phyloP scores from a whole-genome alignment of 129 eudicot species.

The Solidago caesia region DNA sequence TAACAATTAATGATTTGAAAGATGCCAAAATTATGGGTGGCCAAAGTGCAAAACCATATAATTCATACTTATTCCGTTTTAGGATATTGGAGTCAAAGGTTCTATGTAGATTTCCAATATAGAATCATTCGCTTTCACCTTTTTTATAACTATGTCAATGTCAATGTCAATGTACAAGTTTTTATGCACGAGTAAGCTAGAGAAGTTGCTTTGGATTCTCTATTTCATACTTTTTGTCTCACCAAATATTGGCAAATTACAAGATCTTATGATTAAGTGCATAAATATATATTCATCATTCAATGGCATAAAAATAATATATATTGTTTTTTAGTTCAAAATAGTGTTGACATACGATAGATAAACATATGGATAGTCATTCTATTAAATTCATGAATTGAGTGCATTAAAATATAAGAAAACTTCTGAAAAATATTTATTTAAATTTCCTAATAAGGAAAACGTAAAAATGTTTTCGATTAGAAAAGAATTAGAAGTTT shows the following conservation, averaged over 20 bases:
- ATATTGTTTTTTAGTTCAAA: too few relatives aligned
- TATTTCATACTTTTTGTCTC: conserved; percentile 20
- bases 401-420: too few relatives aligned
- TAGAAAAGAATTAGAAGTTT: too few relatives aligned
- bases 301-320: too few relatives aligned
- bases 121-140: conserved; percentile 23
- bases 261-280: neutral
- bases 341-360: too few relatives aligned
- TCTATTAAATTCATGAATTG: too few relatives aligned
- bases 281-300: too few relatives aligned
- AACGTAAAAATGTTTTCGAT: too few relatives aligned
- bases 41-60: conserved; percentile 4
- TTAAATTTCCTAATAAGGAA: too few relatives aligned
- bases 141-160: neutral
- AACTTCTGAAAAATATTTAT: too few relatives aligned
- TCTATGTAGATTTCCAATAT: neutral
- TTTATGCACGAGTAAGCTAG: conserved; percentile 1
- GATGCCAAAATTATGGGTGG: conserved; percentile 22
- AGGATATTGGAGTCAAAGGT: conserved; percentile 28
- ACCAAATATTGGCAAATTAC: neutral
- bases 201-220: conserved; percentile 30
- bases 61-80: conserved; percentile 24
- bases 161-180: conserved; percentile 11
- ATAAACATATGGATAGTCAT: too few relatives aligned
- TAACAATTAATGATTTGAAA: conserved; percentile 18